Evolutionary conservation across 768 basidiomycete genomes (phyloP).

Genomic region (Botryobasidium botryosum): DNA sequence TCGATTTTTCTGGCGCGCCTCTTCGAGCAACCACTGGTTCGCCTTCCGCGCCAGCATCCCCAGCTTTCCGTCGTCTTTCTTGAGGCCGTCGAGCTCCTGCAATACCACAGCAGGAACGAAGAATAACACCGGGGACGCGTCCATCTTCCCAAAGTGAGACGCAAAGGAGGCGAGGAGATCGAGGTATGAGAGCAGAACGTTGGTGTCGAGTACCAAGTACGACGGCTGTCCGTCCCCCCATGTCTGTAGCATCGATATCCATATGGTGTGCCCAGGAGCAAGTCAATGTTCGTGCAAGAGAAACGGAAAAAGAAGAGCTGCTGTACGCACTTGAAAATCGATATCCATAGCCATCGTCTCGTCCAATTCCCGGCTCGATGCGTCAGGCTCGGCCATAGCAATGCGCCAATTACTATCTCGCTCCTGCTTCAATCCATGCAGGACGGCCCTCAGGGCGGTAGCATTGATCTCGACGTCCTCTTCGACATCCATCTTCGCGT

Average conservation of each 20-base stretch:
- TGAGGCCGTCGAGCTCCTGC: conserved; percentile 46
- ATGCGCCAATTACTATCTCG: background rate
- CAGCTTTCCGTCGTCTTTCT: conserved; percentile 17
- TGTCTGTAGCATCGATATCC: background rate
- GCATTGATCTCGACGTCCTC: background rate
- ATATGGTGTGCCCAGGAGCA: background rate
- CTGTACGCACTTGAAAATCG: no score
- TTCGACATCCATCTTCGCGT: conserved; percentile 2
- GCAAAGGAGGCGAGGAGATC: conserved; percentile 23
- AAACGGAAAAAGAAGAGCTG: no score
- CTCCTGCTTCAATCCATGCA: conserved; percentile 1
- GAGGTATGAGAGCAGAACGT: conserved; percentile 53
- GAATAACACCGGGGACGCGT: no score
- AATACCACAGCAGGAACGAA: conserved; percentile 64
- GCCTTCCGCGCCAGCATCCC: conserved; percentile 55
- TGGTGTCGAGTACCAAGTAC: conserved; percentile 48
- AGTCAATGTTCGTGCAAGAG: background rate
- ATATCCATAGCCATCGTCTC: conserved; percentile 6
- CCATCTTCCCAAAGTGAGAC: conserved; percentile 28
- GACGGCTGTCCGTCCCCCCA: background rate
- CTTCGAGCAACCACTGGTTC: conserved; percentile 53
- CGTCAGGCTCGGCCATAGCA: background rate
- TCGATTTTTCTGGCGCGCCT: conserved; percentile 38
- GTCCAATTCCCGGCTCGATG: background rate
- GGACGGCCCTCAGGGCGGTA: background rate